Conservation (phyloP, 805 yeast genomes). For the Sporopachydermia lactativora region DNA sequence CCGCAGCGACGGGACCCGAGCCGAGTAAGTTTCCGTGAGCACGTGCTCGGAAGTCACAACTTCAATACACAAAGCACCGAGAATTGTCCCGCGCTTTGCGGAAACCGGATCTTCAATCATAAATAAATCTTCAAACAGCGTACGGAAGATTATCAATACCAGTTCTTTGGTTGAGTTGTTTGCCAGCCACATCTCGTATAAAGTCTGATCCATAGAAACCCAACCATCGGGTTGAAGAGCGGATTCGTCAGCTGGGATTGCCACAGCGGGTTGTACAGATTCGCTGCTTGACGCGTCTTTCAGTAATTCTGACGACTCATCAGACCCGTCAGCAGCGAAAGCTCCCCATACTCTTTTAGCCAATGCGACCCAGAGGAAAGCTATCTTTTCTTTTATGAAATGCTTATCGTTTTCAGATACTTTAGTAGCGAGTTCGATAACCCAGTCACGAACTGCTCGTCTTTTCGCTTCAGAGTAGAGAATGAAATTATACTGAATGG, state of each 20-base stretch:
- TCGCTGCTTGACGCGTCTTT: slow-evolving; percentile 3
- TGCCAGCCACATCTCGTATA: slow-evolving; percentile 61
- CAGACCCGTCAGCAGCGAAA: slow-evolving; percentile 12
- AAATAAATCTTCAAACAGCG: slow-evolving; percentile 86
- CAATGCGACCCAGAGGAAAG: slow-evolving; percentile 80
- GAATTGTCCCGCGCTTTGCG: slow-evolving; percentile 48
- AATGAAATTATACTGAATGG: slow-evolving; percentile 42
- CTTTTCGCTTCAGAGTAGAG: slow-evolving; percentile 45
- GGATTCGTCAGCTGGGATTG: slow-evolving; percentile 1
- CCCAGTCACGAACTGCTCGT: slow-evolving; percentile 68
- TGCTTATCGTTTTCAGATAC: slow-evolving; percentile 64
- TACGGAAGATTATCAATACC: slow-evolving; percentile 63
- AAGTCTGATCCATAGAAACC: slow-evolving; percentile 73
- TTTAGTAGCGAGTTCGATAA: slow-evolving; percentile 58
- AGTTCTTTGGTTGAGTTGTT: slow-evolving; percentile 57
- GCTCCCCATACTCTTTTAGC: slow-evolving; percentile 90
- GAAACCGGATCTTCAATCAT: slow-evolving; percentile 87
- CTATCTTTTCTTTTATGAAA: slow-evolving; percentile 78
- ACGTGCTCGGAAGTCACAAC: slow-evolving; percentile 60
- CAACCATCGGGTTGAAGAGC: slow-evolving; percentile 40
- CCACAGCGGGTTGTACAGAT: too few relatives aligned
- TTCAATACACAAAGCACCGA: slow-evolving; percentile 75
- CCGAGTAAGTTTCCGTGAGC: slow-evolving; percentile 48
- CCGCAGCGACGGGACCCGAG: slow-evolving; percentile 41
- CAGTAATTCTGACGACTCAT: slow-evolving; percentile 10